These are phyloP conservation scores for Bauhinia variegata DNA, from an alignment of 306 rosid genomes.

Conservation along the genomic window DNA sequence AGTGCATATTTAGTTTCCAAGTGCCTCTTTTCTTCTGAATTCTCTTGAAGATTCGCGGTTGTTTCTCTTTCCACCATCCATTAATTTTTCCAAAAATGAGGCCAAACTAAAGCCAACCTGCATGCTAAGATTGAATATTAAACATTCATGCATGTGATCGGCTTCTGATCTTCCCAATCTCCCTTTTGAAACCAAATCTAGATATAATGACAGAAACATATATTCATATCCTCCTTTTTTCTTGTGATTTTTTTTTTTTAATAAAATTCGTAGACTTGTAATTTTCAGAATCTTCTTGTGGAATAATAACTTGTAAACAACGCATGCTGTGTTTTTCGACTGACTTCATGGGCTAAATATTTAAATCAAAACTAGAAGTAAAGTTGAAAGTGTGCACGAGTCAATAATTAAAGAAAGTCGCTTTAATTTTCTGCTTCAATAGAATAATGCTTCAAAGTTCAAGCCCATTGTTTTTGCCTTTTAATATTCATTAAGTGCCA, in stretches of 20 bases:
- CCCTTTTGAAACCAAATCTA: constrained; percentile 12
- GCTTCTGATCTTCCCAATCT: neutral
- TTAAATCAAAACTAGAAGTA: neutral
- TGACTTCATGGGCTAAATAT: too few relatives aligned
- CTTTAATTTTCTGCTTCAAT: too few relatives aligned
- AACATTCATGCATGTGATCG: constrained; percentile 37
- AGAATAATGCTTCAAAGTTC: neutral
- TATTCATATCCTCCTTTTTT: neutral
- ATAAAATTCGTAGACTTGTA: too few relatives aligned
- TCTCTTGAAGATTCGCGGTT: constrained; percentile 53
- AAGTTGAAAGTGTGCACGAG: constrained; percentile 18
- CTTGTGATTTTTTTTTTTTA: neutral
- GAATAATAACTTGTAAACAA: too few relatives aligned
- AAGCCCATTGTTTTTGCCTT: constrained; percentile 29
- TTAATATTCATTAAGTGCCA: too few relatives aligned
- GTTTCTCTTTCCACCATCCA: constrained; percentile 37
- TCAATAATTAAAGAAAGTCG: too few relatives aligned
- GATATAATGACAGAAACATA: constrained; percentile 22
- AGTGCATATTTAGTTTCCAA: constrained; percentile 28
- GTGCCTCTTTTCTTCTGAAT: constrained; percentile 37
- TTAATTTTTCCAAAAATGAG: constrained; percentile 38
- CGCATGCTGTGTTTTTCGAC: too few relatives aligned
- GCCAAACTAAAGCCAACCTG: constrained; percentile 25
- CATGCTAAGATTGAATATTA: constrained; percentile 29
- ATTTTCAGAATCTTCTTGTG: too few relatives aligned